phyloP scores from a whole-genome alignment of 495 filamentous ascomycete species.

The Sordaria brevicollis region DNA sequence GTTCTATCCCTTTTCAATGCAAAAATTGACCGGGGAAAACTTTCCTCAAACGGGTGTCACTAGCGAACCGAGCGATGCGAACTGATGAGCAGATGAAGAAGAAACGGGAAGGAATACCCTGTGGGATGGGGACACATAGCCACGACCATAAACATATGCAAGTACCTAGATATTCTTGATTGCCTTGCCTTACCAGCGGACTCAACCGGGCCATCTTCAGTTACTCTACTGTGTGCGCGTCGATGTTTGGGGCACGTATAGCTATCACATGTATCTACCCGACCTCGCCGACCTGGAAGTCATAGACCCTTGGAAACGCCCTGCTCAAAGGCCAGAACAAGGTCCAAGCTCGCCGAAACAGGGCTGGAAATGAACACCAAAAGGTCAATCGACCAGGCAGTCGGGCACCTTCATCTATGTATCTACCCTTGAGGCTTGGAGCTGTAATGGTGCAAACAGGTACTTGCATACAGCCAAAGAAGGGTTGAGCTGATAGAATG shows the following conservation, averaged over 20 bases:
- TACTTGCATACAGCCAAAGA: background rate
- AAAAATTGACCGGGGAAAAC: background rate
- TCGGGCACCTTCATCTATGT: background rate
- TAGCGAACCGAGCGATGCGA: background rate
- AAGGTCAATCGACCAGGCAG: too few species aligned
- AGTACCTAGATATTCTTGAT: background rate
- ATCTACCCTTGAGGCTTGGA: background rate
- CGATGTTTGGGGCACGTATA: background rate
- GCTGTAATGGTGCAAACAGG: background rate
- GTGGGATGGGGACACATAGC: background rate
- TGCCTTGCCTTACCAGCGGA: background rate
- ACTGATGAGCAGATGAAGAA: background rate
- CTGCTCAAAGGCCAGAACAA: background rate
- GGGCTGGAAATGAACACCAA: background rate
- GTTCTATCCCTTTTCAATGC: background rate
- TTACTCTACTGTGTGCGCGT: background rate
- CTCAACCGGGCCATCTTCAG: background rate
- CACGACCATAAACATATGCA: background rate
- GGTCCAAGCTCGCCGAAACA: background rate
- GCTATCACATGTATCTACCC: background rate
- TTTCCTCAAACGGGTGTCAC: background rate
- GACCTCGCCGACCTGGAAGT: background rate
- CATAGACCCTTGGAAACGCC: background rate
- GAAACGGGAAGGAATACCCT: background rate
- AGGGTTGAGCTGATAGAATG: background rate